Evolutionary conservation across 1,139 yeast genomes (phyloP).

Genomic region (Candida sanyaensis): DNA sequence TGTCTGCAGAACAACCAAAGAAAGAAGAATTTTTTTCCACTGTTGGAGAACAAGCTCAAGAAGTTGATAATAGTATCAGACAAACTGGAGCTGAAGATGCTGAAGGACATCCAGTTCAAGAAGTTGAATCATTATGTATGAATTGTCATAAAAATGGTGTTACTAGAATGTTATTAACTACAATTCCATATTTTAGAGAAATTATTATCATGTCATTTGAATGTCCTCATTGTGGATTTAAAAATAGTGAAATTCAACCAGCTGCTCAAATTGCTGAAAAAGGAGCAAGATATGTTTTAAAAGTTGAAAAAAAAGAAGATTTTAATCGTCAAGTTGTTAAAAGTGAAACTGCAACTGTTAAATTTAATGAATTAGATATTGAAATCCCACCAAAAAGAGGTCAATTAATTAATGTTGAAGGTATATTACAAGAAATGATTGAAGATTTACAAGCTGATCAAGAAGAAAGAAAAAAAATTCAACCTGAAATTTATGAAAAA

Average conservation of each 20-base stretch:
- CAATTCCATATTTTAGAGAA: constrained; percentile 90
- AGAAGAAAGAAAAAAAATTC: constrained; percentile 67
- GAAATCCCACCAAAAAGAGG: constrained; percentile 97
- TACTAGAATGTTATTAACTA: constrained; percentile 80
- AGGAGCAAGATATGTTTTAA: constrained; percentile 74
- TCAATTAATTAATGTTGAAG: constrained; percentile 90
- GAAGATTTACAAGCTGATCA: constrained; percentile 85
- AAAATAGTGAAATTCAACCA: constrained; percentile 91
- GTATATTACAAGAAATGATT: constrained; percentile 78
- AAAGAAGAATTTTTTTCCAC: constrained; percentile 51
- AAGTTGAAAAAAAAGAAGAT: constrained; percentile 71
- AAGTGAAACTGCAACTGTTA: constrained; percentile 83
- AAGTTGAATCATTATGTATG: constrained; percentile 93
- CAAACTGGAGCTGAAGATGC: constrained; percentile 72
- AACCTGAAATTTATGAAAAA: constrained; percentile 75
- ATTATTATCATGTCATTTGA: constrained; percentile 92
- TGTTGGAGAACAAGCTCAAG: constrained; percentile 61
- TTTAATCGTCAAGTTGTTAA: constrained; percentile 90
- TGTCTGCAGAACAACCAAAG: constrained; percentile 13
- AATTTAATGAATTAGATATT: constrained; percentile 80
- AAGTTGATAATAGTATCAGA: constrained; percentile 27
- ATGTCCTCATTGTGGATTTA: constrained; percentile 92
- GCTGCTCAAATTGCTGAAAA: constrained; percentile 88
- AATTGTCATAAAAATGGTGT: constrained; percentile 86
- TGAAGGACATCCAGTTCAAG: constrained; percentile 97